phyloP scores from a whole-genome alignment of 441 rosid species.

The Populus hybrid region DNA sequence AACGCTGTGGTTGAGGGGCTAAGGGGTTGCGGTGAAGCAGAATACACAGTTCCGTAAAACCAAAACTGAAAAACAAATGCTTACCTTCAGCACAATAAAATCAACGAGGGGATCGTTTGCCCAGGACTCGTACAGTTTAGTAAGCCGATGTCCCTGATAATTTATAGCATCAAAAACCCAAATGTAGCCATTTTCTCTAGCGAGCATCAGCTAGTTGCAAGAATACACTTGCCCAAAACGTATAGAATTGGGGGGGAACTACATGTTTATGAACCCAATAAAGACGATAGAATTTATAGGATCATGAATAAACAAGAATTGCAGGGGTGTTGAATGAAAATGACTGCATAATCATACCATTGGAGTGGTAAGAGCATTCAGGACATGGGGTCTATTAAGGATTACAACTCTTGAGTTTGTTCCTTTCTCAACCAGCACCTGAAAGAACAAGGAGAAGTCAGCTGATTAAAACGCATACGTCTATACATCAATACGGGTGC shows the following conservation, averaged over 20 bases:
- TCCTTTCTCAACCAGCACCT: slow-evolving; percentile 20
- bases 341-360: slow-evolving; percentile 6
- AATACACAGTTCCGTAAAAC: no score
- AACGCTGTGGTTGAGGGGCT: neutral
- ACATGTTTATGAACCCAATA: no score
- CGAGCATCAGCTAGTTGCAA: no score
- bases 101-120: slow-evolving; percentile 3
- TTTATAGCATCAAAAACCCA: no score
- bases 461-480: no score
- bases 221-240: no score
- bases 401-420: slow-evolving; percentile 20
- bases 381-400: slow-evolving; percentile 22
- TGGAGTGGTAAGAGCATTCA: slow-evolving; percentile 20
- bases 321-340: neutral
- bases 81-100: slow-evolving; percentile 4
- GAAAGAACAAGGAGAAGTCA: neutral
- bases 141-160: neutral
- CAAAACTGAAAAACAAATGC: neutral
- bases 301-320: no score
- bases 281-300: no score
- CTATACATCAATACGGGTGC: no score
- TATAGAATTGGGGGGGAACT: no score
- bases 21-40: no score
- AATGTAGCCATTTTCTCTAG: no score
- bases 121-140: slow-evolving; percentile 2